phyloP scores from a whole-genome alignment of 176 grass and related monocot species.

The Chrysopogon serrulatus region DNA sequence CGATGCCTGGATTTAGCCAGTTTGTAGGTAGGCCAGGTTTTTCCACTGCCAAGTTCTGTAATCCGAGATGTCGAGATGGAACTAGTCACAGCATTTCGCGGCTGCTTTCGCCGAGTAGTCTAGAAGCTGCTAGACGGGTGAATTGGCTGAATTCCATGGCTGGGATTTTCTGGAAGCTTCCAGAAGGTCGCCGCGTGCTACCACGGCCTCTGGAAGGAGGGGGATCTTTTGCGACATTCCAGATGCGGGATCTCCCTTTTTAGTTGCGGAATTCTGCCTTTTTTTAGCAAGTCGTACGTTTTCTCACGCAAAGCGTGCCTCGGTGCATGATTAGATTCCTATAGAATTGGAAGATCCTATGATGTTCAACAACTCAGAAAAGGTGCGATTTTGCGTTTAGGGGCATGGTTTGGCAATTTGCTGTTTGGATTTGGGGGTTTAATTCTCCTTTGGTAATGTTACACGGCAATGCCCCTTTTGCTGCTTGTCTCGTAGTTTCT shows the following conservation, averaged over 20 bases:
- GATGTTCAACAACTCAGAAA: neutral
- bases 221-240: neutral
- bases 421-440: neutral
- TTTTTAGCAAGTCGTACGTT: constrained; percentile 4
- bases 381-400: neutral
- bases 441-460: constrained; percentile 24
- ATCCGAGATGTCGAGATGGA: neutral
- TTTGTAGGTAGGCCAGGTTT: neutral
- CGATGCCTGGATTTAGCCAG: neutral
- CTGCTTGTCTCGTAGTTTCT: constrained; percentile 14
- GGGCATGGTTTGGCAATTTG: neutral
- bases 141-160: neutral
- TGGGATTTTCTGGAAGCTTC: constrained; percentile 15
- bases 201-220: neutral
- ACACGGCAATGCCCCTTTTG: constrained; percentile 3
- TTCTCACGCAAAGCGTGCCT: neutral
- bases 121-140: neutral
- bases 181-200: neutral
- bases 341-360: neutral
- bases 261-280: neutral
- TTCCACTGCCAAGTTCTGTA: neutral
- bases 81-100: neutral
- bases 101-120: neutral
- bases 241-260: neutral
- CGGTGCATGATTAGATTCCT: neutral